Base-by-base conservation (phyloP, 2,329 filamentous ascomycete species). In the Metarhizium anisopliae region DNA sequence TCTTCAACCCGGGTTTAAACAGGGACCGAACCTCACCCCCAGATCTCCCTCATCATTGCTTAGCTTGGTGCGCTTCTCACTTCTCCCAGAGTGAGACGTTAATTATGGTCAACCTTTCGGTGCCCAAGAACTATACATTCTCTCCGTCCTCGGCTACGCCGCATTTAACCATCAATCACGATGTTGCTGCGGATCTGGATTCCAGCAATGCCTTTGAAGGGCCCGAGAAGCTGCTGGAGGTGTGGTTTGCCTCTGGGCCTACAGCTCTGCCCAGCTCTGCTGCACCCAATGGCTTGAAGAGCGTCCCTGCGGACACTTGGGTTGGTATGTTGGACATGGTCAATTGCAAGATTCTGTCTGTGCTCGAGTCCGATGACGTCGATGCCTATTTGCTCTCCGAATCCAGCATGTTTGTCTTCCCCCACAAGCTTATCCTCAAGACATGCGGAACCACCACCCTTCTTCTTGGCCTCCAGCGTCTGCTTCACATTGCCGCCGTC, bases 341-440 rank as follows among this genome's bases (percentile, higher is more conserved):
- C 74, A 95, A 96, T 71, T 99, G 94, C 85, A 94, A 99, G 77
- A 91, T 99, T 55, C 80, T 99, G 55, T 99, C 94, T 4, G 87
- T 96, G 59, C 83, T 99, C 60, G 86, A 93, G 69, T 96, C 93
- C 29, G 91, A 96, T 60, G 86, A 93, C 68, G 88, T 97, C 64
- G 94, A 99, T 68, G 93, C 94, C 61, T 99, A 99, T 70, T 84
- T 99, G 6, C 81, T 99, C 55, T 99, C 94, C 60, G 94, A 99
- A 76, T 97, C 94, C 45, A 97, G 94, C 87, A 96, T 99, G 92
- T 99, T 99, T 70, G 90, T 99, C 64, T 99, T 96, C 73, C 91
- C 92, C n/a, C 94, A 99, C 82, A 99, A 99, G 80, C 82, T 99
- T 61, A 96, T 99, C 59, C 79, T 99, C 63, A 99, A 99, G 83